These are phyloP conservation scores for Rutstroemia sydowiana DNA, from an alignment of 2,329 filamentous ascomycete species.

Conservation along the genomic window DNA sequence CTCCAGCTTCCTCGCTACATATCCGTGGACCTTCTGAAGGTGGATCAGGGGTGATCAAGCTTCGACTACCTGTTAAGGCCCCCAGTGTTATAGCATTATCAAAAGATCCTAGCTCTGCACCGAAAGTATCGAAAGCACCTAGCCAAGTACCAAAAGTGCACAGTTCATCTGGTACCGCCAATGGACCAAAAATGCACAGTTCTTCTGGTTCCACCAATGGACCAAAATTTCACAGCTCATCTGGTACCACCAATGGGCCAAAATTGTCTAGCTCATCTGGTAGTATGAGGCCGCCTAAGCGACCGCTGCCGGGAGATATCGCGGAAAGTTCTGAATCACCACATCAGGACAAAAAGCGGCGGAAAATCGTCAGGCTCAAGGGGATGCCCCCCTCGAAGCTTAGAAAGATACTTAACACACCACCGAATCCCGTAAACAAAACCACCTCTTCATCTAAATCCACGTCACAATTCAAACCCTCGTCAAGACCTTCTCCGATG, in stretches of 20 bases:
- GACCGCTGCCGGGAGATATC: conserved; percentile 15
- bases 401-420: conserved; percentile 14
- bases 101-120: background rate
- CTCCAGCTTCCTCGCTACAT: background rate
- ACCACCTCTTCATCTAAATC: conserved; percentile 2
- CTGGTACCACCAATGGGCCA: no score
- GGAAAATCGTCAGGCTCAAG: conserved; percentile 10
- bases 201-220: no score
- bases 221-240: background rate
- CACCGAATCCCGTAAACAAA: conserved; percentile 17
- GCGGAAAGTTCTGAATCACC: conserved; percentile 4
- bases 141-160: background rate
- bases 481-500: conserved; percentile 15
- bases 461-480: background rate
- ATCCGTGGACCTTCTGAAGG: background rate
- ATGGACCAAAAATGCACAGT: background rate
- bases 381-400: conserved; percentile 14
- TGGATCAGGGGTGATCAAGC: background rate
- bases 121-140: background rate
- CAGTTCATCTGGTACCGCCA: background rate
- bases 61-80: background rate
- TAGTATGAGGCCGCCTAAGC: conserved; percentile 20
- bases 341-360: conserved; percentile 7
- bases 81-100: background rate
- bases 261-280: conserved; percentile 3